These are phyloP conservation scores for Bonia amplexicaulis DNA, from an alignment of 176 grass and related monocot species.

Conservation along the genomic window DNA sequence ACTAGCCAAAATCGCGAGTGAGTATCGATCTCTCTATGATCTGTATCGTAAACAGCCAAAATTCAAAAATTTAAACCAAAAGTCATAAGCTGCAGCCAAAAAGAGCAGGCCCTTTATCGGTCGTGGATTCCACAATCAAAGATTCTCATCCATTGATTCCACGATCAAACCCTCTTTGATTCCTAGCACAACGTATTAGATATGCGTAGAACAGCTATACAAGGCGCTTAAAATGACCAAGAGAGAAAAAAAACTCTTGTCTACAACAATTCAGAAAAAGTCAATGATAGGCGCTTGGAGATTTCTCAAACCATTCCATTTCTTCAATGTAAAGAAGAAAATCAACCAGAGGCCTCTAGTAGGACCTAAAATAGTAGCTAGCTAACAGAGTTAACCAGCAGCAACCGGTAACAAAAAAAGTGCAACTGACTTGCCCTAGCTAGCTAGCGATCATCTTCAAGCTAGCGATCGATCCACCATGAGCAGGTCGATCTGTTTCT, in stretches of 20 bases:
- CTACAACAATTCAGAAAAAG: neutral
- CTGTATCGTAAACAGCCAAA: too few relatives aligned
- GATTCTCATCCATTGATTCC: too few relatives aligned
- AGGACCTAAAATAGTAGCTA: neutral
- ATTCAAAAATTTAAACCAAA: too few relatives aligned
- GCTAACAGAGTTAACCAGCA: neutral
- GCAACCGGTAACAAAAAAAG: neutral
- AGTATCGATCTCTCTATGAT: too few relatives aligned
- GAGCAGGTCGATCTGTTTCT: neutral
- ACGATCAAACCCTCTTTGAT: neutral
- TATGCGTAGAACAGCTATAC: too few relatives aligned
- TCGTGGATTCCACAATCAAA: neutral
- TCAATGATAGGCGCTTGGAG: neutral
- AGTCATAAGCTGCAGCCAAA: too few relatives aligned
- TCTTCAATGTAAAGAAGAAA: neutral
- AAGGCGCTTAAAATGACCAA: too few relatives aligned
- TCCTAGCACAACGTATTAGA: too few relatives aligned
- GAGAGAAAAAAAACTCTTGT: too few relatives aligned
- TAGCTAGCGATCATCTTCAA: neutral
- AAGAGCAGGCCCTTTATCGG: too few relatives aligned
- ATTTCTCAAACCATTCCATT: neutral
- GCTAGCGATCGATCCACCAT: too few relatives aligned
- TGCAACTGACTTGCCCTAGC: neutral
- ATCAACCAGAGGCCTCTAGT: neutral
- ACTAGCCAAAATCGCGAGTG: too few relatives aligned